These are phyloP conservation scores for Leccinum broughii DNA, from an alignment of 768 basidiomycete genomes.

Conservation along the genomic window DNA sequence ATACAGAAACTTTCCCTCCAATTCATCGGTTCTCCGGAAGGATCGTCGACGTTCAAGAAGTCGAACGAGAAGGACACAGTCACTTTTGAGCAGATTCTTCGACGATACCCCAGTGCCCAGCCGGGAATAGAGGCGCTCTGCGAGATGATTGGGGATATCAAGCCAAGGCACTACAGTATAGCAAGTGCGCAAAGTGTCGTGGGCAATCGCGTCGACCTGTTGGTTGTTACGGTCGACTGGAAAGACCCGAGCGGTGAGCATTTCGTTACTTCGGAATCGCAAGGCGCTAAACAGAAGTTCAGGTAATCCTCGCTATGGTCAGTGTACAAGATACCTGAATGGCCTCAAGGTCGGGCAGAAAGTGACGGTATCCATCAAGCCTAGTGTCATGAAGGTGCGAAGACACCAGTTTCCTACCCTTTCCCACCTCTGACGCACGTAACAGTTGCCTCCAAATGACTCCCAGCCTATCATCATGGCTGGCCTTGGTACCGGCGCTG, in stretches of 20 bases:
- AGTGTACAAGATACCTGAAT: constrained; percentile 94
- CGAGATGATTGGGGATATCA: constrained; percentile 90
- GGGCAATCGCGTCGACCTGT: constrained; percentile 89
- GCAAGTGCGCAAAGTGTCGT: constrained; percentile 95
- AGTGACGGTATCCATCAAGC: constrained; percentile 97
- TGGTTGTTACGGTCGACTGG: constrained; percentile 98
- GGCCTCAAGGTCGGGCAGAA: constrained; percentile 82
- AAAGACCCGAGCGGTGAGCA: constrained; percentile 71
- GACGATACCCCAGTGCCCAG: constrained; percentile 71
- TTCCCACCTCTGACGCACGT: constrained; percentile 12
- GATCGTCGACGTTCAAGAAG: constrained; percentile 91
- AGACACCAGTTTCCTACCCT: background rate
- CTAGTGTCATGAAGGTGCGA: constrained; percentile 96
- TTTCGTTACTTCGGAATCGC: background rate
- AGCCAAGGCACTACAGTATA: constrained; percentile 97
- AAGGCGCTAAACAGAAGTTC: constrained; percentile 8
- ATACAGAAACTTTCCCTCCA: constrained; percentile 78
- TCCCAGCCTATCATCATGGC: constrained; percentile 97
- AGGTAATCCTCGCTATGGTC: constrained; percentile 84
- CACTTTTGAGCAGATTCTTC: constrained; percentile 86
- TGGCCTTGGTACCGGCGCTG: constrained; percentile 96
- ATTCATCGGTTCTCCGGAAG: constrained; percentile 94
- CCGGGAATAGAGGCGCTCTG: constrained; percentile 85
- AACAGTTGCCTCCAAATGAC: constrained; percentile 77
- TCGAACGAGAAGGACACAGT: constrained; percentile 93